phyloP scores from a whole-genome alignment of 805 yeast species.

The Hanseniaspora lachancei region DNA sequence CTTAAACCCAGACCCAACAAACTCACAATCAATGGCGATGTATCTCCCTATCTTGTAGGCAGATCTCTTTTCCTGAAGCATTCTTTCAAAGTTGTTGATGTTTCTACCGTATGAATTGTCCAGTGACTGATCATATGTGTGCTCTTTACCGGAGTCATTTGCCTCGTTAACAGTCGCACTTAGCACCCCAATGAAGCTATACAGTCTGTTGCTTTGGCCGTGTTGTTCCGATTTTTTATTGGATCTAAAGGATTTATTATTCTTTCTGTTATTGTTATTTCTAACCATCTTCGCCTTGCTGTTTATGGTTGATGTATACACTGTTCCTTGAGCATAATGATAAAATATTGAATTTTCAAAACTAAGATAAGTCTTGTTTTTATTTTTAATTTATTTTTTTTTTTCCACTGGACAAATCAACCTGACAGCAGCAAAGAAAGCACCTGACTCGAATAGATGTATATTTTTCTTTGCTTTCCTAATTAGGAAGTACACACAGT shows the following conservation, averaged over 20 bases:
- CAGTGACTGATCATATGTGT: not conserved
- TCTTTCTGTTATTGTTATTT: not conserved
- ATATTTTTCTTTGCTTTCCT: too few species aligned
- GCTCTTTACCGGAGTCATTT: not conserved
- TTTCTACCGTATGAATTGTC: slow-evolving; percentile 8
- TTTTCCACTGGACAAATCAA: too few species aligned
- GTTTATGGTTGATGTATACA: too few species aligned
- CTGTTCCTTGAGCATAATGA: too few species aligned
- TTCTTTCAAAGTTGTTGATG: slow-evolving; percentile 1
- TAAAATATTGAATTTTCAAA: too few species aligned
- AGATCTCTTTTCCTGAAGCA: not conserved
- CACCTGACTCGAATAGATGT: too few species aligned
- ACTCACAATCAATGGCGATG: slow-evolving; percentile 82
- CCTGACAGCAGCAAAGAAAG: too few species aligned
- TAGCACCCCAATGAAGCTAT: not conserved
- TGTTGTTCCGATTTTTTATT: not conserved
- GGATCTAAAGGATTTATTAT: not conserved
- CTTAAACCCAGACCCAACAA: slow-evolving; percentile 77
- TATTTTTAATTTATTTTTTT: too few species aligned
- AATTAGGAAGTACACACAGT: too few species aligned
- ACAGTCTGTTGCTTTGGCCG: not conserved
- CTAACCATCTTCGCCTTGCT: not conserved
- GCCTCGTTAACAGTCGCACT: not conserved
- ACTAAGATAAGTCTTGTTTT: too few species aligned
- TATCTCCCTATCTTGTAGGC: slow-evolving; percentile 48